Base-by-base conservation (phyloP, 2,329 filamentous ascomycete genomes). In the Hypoxylon sp. region DNA sequence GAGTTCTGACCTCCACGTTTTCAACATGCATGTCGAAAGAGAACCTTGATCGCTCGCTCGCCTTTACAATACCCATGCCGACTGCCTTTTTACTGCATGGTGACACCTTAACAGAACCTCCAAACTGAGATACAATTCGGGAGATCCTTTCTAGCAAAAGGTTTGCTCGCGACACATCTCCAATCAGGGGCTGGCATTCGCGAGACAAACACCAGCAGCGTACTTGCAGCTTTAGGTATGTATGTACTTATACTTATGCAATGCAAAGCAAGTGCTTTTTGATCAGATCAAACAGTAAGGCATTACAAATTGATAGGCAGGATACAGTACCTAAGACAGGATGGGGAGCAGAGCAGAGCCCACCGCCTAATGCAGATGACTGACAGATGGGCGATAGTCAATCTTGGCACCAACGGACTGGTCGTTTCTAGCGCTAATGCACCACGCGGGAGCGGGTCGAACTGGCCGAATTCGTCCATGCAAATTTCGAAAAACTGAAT, bases 391-490 rank as follows among this genome's bases (percentile, higher is more conserved):
- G 24, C 14, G 48, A 42, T 44, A 33, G 44, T 28, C 18, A 45
- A 68, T 65, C 61, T 67, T 67, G 61, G 61, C 64, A 64, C 48
- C 32, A 59, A 52, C 38, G 53, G 65, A 59, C 56, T 61, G 44
- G 52, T 45, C 44, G 18, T 42, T 48, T 56, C 56, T 64, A 68
- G 63, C 59, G 60, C 61, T 30, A 61, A 49, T 55, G 48, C 52
- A 56, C 55, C 60, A 61, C 52, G 57, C 38, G 51, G 42, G 59
- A 65, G 53, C 59, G 62, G 65, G 62, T 61, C 59, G 26, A 48
- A 12, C 33, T 63, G 48, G 49, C 65, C 59, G 14, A 63, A 66
- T 68, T 64, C 38, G 62, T 63, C 48, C 32, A 63, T 53, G 51
- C 50, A 45, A 66, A 65, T 68, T 61, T 63, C n/a, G 55, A 45